Base-by-base conservation (phyloP, 1,139 yeast species). In the Suhomyces panamericanus region DNA sequence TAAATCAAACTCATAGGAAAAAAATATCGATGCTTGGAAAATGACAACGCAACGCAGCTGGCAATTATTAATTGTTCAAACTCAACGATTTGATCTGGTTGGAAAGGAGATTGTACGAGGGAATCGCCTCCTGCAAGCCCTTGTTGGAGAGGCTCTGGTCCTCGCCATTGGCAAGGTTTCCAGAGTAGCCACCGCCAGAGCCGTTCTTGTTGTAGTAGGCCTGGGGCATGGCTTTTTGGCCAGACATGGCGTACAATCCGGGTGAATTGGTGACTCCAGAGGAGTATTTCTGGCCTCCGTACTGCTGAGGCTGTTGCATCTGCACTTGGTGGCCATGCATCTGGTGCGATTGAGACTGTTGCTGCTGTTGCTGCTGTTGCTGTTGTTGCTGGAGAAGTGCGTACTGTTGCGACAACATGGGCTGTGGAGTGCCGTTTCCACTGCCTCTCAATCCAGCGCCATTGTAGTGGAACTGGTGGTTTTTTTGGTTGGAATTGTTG, bases 61-160 rank as follows among this genome's bases (percentile, higher is more conserved):
- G n/a, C 16, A 22, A 32, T 32, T 20, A 20, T 20, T 33, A 44
- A 32, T 51, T 44, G 53, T 66, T 65, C 55, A 69, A 66, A 51
- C 64, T 66, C 56, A 70, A 65, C n/a, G 71, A 62, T 52, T 66
- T 65, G 52, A 69, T 59, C 49, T 69, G 72, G 44, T 52, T 58
- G 35, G 61, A 51, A 43, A 67, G 64, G 36, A 54, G 48, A 41
- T 51, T 55, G 38, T 52, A 50, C 8, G 58, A 45, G n/a, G 59
- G 46, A 36, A 50, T 53, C 29, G 43, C 39, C 35, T 54, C 46
- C 30, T 39, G 43, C 27, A 40, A 20, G 4, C 44, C 46, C 30
- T 35, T 33, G 17, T 26, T 26, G 28, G 20, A 17, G 6, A 17
- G 20, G 20, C 17, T 34, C 29, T 38, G 40, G 31, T 35, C 43